Evolutionary conservation across 371 early-diverging fungal species (phyloP).

Genomic region (Apophysomyces trapeziformis): DNA sequence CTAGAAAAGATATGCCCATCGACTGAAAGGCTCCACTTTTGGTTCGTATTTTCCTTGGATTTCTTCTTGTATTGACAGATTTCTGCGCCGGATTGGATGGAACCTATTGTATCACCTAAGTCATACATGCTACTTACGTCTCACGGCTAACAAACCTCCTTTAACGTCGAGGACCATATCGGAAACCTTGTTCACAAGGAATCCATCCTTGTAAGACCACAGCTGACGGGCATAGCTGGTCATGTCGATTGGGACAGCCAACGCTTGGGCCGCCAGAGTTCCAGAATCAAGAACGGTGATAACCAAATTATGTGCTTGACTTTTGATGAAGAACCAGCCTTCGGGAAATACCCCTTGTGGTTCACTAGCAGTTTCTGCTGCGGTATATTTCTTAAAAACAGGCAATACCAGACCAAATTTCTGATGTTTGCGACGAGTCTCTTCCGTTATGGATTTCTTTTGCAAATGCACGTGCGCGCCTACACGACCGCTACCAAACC

Average conservation of each 20-base stretch:
- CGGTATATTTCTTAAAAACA: conserved; percentile 37
- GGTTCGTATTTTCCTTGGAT: conserved; percentile 35
- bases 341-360: conserved; percentile 52
- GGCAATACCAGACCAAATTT: conserved; percentile 48
- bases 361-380: conserved; percentile 19
- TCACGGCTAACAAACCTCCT: conserved; percentile 46
- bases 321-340: conserved; percentile 68
- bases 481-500: conserved; percentile 45
- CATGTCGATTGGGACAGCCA: conserved; percentile 53
- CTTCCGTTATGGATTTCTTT: conserved; percentile 25
- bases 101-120: conserved; percentile 21
- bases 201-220: conserved; percentile 59
- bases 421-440: conserved; percentile 29
- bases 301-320: conserved; percentile 52
- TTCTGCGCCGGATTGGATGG: conserved; percentile 31
- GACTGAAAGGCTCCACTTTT: conserved; percentile 42
- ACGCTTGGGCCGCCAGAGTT: conserved; percentile 39
- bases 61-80: conserved; percentile 50
- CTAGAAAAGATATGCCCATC: conserved; percentile 42
- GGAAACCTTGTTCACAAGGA: conserved; percentile 60
- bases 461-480: conserved; percentile 50
- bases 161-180: conserved; percentile 62
- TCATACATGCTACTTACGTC: conserved; percentile 4
- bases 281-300: conserved; percentile 46
- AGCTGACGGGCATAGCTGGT: conserved; percentile 57